Conservation (phyloP, 2,329 filamentous ascomycete species). For the Lasiodiplodia hormozganensis region DNA sequence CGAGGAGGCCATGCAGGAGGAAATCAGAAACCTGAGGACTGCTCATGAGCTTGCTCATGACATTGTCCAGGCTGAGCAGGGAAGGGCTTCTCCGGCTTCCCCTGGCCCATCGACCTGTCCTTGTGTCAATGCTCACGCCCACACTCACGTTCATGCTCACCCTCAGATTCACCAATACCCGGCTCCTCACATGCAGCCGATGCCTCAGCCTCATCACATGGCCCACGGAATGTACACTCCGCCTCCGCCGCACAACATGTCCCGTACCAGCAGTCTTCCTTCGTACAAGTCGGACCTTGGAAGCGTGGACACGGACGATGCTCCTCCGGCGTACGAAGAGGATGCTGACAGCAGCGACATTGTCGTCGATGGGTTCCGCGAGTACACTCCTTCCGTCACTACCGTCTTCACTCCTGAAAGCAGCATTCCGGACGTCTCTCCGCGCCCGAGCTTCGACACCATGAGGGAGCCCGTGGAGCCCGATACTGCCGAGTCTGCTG, state of each 20-base stretch:
- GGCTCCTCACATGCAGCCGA: conserved; percentile 27
- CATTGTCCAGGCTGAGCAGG: conserved; percentile 52
- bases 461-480: conserved; percentile 32
- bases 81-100: conserved; percentile 32
- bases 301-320: conserved; percentile 37
- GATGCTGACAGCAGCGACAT: conserved; percentile 46
- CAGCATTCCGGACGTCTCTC: conserved; percentile 48
- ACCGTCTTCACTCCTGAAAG: conserved; percentile 47
- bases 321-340: conserved; percentile 52
- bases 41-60: conserved; percentile 61
- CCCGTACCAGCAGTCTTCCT: conserved; percentile 50
- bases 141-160: conserved; percentile 37
- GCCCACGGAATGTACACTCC: conserved; percentile 25
- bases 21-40: conserved; percentile 58
- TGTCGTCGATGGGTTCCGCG: conserved; percentile 52
- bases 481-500: conserved; percentile 3
- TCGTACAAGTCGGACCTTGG: conserved; percentile 51
- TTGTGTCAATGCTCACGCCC: conserved; percentile 9
- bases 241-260: conserved; percentile 40
- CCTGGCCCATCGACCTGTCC: conserved; percentile 8
- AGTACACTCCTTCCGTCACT: conserved; percentile 42
- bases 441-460: conserved; percentile 47
- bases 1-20: conserved; percentile 45
- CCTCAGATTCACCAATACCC: conserved; percentile 10
- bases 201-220: conserved; percentile 34